A percentile compares a stretch with the other conserved stretches of the same genome.
phyloP scores from a whole-genome alignment of 345 rosid species.

The Eutrema heterophyllum region DNA sequence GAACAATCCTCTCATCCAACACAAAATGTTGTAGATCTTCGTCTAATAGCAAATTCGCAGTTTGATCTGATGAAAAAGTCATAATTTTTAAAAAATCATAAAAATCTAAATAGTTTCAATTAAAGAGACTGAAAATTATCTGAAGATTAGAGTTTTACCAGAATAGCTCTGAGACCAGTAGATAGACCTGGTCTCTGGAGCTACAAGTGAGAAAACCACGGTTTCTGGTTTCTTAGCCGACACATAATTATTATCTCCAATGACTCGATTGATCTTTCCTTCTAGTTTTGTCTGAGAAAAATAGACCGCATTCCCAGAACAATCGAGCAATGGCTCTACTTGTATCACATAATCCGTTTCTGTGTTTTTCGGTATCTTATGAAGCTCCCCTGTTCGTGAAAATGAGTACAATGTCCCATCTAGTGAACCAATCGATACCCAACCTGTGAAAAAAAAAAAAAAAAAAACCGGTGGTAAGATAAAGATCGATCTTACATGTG shows the following conservation, averaged over 20 bases:
- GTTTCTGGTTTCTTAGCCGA: conserved; percentile 59
- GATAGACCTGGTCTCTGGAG: conserved; percentile 60
- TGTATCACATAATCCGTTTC: conserved; percentile 48
- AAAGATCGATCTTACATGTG: neutral
- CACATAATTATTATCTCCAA: conserved; percentile 38
- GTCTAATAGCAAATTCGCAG: conserved; percentile 35
- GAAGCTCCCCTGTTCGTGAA: conserved; percentile 62
- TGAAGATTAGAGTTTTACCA: conserved; percentile 37
- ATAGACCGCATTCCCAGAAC: conserved; percentile 70
- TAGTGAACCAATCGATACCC: conserved; percentile 76
- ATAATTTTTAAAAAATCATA: neutral
- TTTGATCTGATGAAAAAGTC: conserved; percentile 39
- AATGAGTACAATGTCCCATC: conserved; percentile 78
- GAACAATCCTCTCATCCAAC: conserved; percentile 71
- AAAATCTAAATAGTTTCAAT: neutral
- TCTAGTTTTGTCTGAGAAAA: conserved; percentile 62
- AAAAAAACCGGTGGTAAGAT: neutral
- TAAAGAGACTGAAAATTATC: neutral
- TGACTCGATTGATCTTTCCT: conserved; percentile 39
- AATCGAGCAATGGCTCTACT: conserved; percentile 54
- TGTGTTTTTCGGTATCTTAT: conserved; percentile 43
- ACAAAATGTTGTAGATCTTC: conserved; percentile 62
- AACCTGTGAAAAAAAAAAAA: conserved; percentile 37
- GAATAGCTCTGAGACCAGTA: conserved; percentile 81
- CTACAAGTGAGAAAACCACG: conserved; percentile 53